Conservation (phyloP, 768 basidiomycete genomes). For the Naganishia vaughanmartiniae region DNA sequence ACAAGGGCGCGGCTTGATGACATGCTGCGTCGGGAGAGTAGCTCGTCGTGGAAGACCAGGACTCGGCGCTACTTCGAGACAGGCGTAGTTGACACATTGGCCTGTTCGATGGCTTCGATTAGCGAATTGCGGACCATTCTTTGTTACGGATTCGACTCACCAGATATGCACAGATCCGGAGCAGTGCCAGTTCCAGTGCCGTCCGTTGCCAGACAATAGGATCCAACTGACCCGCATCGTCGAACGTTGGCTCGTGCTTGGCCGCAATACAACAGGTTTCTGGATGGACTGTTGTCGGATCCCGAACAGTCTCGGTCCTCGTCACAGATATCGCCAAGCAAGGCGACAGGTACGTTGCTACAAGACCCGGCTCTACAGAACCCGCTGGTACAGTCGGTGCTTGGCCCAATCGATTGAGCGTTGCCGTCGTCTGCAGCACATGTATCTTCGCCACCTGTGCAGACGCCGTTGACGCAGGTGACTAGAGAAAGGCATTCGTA, state of each 20-base stretch:
- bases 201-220: not conserved
- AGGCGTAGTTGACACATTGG: slow-evolving; percentile 16
- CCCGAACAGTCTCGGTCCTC: slow-evolving; percentile 20
- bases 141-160: not conserved
- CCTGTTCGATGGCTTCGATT: not conserved
- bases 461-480: slow-evolving; percentile 1
- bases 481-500: not conserved
- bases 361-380: not conserved
- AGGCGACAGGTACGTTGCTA: slow-evolving; percentile 2
- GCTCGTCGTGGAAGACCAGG: not conserved
- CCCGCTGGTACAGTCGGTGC: slow-evolving; percentile 6
- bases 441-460: slow-evolving; percentile 14
- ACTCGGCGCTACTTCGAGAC: slow-evolving; percentile 1
- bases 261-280: slow-evolving; percentile 3
- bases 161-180: slow-evolving; percentile 4
- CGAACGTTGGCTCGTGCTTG: not conserved
- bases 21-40: not conserved
- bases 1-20: not conserved
- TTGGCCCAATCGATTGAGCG: not conserved
- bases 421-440: slow-evolving; percentile 13
- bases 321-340: slow-evolving; percentile 10
- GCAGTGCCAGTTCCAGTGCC: not conserved
- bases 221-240: slow-evolving; percentile 15
- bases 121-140: not conserved
- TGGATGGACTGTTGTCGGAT: slow-evolving; percentile 6